phyloP scores from a whole-genome alignment of 176 grass and related monocot species.

The Pontederia crassipes region DNA sequence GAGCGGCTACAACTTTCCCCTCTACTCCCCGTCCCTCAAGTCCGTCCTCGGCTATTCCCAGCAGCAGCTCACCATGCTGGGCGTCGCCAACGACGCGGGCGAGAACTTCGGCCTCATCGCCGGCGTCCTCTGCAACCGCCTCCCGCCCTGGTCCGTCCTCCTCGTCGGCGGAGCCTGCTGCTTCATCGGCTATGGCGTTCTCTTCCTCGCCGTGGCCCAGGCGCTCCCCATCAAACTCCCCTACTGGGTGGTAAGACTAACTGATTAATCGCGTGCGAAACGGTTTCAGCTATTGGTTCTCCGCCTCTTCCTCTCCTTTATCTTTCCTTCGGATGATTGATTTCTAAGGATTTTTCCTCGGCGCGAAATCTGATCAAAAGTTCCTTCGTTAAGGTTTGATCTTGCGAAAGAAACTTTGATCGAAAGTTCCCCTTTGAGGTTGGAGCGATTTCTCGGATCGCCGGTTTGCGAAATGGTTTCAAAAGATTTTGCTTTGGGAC shows the following conservation, averaged over 20 bases:
- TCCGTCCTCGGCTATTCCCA: conserved; percentile 40
- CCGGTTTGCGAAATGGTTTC: too few relatives aligned
- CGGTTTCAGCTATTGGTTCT: background rate
- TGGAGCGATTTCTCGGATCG: too few relatives aligned
- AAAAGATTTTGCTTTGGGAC: too few relatives aligned
- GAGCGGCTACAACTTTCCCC: conserved; percentile 58
- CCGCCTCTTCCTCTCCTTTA: conserved; percentile 9
- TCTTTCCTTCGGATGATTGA: background rate
- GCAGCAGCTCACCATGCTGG: conserved; percentile 71
- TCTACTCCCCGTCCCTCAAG: conserved; percentile 94
- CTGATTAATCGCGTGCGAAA: background rate
- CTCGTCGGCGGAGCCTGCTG: conserved; percentile 50
- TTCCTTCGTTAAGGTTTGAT: too few relatives aligned
- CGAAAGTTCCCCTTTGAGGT: too few relatives aligned
- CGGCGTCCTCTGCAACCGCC: conserved; percentile 72
- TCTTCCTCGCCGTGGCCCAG: conserved; percentile 50
- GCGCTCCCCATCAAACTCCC: conserved; percentile 30
- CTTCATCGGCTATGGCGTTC: conserved; percentile 48
- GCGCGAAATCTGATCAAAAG: too few relatives aligned
- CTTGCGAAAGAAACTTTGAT: too few relatives aligned
- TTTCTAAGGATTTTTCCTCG: too few relatives aligned
- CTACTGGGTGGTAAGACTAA: conserved; percentile 58
- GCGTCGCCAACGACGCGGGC: conserved; percentile 79
- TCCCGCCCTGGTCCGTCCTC: conserved; percentile 60
- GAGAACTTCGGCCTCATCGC: conserved; percentile 76